phyloP scores from a whole-genome alignment of 2,329 filamentous ascomycete genomes.

The Leptoxyphium fumago region DNA sequence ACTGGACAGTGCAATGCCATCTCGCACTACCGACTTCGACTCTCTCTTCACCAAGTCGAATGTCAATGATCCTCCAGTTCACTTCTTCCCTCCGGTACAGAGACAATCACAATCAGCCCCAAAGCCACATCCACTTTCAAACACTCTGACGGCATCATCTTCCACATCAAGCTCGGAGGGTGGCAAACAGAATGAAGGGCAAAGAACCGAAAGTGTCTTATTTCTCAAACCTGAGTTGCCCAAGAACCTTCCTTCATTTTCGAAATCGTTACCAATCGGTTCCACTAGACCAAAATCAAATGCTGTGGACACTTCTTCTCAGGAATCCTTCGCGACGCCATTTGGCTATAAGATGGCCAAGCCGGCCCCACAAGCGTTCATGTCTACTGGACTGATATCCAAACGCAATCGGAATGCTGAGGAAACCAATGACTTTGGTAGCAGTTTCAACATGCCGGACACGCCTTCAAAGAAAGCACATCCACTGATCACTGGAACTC shows the following conservation, averaged over 20 bases:
- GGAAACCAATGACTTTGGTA: slow-evolving; percentile 37
- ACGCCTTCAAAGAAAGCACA: slow-evolving; percentile 88
- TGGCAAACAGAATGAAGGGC: slow-evolving; percentile 49
- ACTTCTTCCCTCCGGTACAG: slow-evolving; percentile 18
- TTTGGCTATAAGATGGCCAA: slow-evolving; percentile 62
- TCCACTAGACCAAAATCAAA: slow-evolving; percentile 35
- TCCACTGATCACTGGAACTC: slow-evolving; percentile 43
- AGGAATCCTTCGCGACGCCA: slow-evolving; percentile 54
- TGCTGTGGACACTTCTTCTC: slow-evolving; percentile 25
- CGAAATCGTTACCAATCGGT: slow-evolving; percentile 60
- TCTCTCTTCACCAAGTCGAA: slow-evolving; percentile 40
- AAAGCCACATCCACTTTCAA: slow-evolving; percentile 66
- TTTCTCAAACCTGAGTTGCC: slow-evolving; percentile 31
- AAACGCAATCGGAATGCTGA: slow-evolving; percentile 77
- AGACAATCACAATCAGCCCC: slow-evolving; percentile 22
- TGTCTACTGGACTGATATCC: slow-evolving; percentile 86
- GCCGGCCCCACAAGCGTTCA: slow-evolving; percentile 70
- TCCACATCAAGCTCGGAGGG: slow-evolving; percentile 65
- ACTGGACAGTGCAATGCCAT: slow-evolving; percentile 60
- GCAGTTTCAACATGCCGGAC: slow-evolving; percentile 64
- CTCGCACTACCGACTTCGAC: slow-evolving; percentile 50
- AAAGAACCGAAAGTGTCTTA: slow-evolving; percentile 35
- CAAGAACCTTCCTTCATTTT: slow-evolving; percentile 45
- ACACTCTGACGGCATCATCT: slow-evolving; percentile 74
- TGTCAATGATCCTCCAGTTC: slow-evolving; percentile 47